Conservation (phyloP, 306 rosid species). For the Cucumis sativus region Cucumber_9930_V3 NC_026660.2:17131501-17132000, state of each 20-base stretch:
- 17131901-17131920: no score
- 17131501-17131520: neutral
- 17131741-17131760: conserved; percentile 21
- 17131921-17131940: no score
- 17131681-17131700: neutral
- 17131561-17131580: no score
- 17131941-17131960: no score
- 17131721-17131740: conserved; percentile 69
- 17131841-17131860: conserved; percentile 66
- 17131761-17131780: conserved; percentile 10
- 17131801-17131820: conserved; percentile 46
- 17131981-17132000: neutral
- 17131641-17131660: neutral
- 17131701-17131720: conserved; percentile 9
- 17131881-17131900: neutral
- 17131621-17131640: neutral
- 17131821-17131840: conserved; percentile 54
- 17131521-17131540: neutral
- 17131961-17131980: neutral
- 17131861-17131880: neutral
- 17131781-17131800: conserved; percentile 6
- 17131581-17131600: no score
- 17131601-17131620: neutral
- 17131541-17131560: neutral
- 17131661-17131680: neutral